Evolutionary conservation across 1,139 yeast species (phyloP), one percentile per base, ranked within the genome.

Genomic region (Yamadazyma atmosphaerica): DNA sequence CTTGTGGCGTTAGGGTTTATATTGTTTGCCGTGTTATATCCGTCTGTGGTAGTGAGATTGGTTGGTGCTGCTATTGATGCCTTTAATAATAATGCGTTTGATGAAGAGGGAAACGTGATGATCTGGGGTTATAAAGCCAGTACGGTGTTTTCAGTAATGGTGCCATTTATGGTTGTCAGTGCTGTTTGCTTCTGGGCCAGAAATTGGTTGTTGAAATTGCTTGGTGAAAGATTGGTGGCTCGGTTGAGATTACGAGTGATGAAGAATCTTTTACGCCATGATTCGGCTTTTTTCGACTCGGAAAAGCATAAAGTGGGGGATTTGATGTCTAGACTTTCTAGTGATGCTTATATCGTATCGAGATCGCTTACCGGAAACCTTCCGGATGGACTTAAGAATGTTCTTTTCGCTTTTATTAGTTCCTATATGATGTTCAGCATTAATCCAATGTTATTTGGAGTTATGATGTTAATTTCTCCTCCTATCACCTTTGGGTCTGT

Each of bases 281-380:
- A 77, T 49, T 56, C 77, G 7, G 64, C 68, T 2, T 77, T 74
- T 45, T 77, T 68, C 44, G 81, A 77, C 47, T 61, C 63, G 31
- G 79, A 74, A 25, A 76, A 74, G 45, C 72, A 77, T 51, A 72
- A 75, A 46, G 77, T 76, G 2, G 81, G 82, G n/a, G 77, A 75
- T 43, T 67, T 77, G 45, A 74, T 77, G 37, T 68, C 78, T 16
- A 58, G 79, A 38, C 64, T 77, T 34, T 72, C 79, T 12, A 72
- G 77, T 46, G 81, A 76, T 51, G 81, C 81, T 6, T 74, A 75
- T 47, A 76, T 74, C 25, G 81, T 64, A 29, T 73, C 68, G 28
- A 61, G 68, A 50, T 75, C 68, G 12, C 72, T 64, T 44, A 75
- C 77, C 32, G 64, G 67, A 37, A 70, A 61, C 50, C 62, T 67